A percentile compares a stretch with the other conserved stretches of the same genome.
These are phyloP conservation scores for Venustampulla echinocandica DNA, from an alignment of 495 filamentous ascomycete species.

Conservation along the genomic window DNA sequence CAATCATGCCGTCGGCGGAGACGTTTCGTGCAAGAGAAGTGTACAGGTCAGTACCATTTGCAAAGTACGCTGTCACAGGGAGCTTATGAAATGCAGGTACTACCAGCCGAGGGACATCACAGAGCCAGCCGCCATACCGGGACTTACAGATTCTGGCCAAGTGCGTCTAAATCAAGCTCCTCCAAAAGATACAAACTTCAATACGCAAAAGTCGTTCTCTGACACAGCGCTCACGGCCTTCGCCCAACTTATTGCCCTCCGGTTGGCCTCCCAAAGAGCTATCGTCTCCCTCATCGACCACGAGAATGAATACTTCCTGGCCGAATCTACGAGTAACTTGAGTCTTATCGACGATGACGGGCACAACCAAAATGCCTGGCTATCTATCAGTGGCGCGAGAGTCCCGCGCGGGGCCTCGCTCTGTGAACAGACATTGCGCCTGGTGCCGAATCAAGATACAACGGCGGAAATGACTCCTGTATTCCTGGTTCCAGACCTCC, in stretches of 20 bases:
- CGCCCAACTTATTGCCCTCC: constrained; percentile 50
- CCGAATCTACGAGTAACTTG: constrained; percentile 51
- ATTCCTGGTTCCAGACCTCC: constrained; percentile 27
- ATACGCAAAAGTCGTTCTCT: constrained; percentile 18
- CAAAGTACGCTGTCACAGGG: too few relatives aligned
- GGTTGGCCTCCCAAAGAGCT: constrained; percentile 43
- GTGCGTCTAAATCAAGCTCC: not conserved
- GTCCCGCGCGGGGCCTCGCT: constrained; percentile 3
- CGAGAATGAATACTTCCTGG: constrained; percentile 51
- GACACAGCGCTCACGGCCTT: constrained; percentile 54
- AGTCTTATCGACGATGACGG: constrained; percentile 27
- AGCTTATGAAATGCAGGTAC: too few relatives aligned
- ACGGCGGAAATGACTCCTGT: constrained; percentile 7
- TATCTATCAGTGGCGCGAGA: constrained; percentile 10
- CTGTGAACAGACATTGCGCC: constrained; percentile 7
- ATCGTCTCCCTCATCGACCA: constrained; percentile 55
- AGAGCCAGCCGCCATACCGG: not conserved
- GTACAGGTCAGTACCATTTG: too few relatives aligned
- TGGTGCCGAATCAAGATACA: constrained; percentile 9
- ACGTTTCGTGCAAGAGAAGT: too few relatives aligned
- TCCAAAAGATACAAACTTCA: constrained; percentile 2
- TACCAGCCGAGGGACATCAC: constrained; percentile 8
- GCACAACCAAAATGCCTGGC: constrained; percentile 3
- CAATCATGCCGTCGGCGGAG: too few relatives aligned
- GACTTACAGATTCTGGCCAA: not conserved